Conservation (phyloP, 2,329 filamentous ascomycete genomes). For the Botryotinia narcissicola region DNA sequence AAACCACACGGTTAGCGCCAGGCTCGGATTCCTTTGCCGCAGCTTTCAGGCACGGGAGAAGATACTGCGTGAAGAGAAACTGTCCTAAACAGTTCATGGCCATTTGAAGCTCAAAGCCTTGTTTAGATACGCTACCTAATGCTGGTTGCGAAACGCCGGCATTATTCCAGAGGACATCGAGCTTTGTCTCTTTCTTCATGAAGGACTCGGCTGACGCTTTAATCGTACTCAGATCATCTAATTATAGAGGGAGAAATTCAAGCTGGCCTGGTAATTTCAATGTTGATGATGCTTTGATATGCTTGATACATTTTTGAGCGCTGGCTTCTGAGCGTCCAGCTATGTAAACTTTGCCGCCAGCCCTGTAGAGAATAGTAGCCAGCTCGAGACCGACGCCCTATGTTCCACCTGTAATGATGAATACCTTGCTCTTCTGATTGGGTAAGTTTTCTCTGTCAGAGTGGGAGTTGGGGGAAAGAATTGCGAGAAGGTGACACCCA, state of each 20-base stretch:
- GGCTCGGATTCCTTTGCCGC: conserved; percentile 9
- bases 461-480: too few species aligned
- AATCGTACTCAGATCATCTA: conserved; percentile 40
- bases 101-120: conserved; percentile 25
- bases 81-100: conserved; percentile 26
- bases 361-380: conserved; percentile 47
- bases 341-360: conserved; percentile 50
- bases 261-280: conserved; percentile 27
- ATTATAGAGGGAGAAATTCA: conserved; percentile 39
- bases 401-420: conserved; percentile 42
- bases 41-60: conserved; percentile 43
- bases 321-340: conserved; percentile 45
- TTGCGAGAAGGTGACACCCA: too few species aligned
- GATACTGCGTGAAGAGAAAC: conserved; percentile 30
- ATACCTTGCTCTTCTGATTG: conserved; percentile 41
- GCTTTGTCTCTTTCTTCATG: conserved; percentile 35
- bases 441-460: neutral
- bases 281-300: conserved; percentile 24
- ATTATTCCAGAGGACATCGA: conserved; percentile 43
- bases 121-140: conserved; percentile 13
- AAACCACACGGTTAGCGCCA: conserved; percentile 24
- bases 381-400: conserved; percentile 46
- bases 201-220: conserved; percentile 40
- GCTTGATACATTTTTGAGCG: conserved; percentile 38
- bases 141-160: conserved; percentile 39